Percentiles rank a stretch among this genome's conserved stretches.
These are phyloP conservation scores for Torrubiella hemipterigena DNA, from an alignment of 2,329 filamentous ascomycete species.

Conservation along the genomic window DNA sequence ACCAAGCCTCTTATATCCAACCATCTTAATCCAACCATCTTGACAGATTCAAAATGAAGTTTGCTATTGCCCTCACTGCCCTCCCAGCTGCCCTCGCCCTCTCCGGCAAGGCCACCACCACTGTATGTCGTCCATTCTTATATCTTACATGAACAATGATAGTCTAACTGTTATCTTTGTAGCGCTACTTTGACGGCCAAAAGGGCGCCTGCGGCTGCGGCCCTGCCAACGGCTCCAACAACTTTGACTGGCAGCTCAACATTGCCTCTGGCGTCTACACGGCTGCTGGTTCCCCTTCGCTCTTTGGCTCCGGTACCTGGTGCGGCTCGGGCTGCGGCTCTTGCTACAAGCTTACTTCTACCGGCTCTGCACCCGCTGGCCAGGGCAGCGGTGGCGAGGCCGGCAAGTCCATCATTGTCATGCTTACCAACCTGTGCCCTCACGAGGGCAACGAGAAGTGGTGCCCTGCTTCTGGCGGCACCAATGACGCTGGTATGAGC, in stretches of 20 bases:
- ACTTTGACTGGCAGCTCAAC: neutral
- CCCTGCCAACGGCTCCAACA: neutral
- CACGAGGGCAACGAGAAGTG: neutral
- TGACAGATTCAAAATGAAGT: slow-evolving; percentile 1
- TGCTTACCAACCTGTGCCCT: neutral
- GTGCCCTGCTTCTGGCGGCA: neutral
- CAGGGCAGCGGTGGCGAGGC: neutral
- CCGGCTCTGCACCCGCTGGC: neutral
- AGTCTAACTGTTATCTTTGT: neutral
- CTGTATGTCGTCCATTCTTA: neutral
- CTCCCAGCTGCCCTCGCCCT: neutral
- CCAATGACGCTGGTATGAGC: neutral
- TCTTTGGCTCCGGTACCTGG: neutral
- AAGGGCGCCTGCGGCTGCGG: neutral
- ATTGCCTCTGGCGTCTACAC: neutral
- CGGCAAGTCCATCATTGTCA: neutral
- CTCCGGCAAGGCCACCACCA: neutral
- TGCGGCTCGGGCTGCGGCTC: neutral
- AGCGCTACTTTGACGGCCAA: neutral
- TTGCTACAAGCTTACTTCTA: slow-evolving; percentile 1
- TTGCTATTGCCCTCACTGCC: neutral
- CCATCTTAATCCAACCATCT: too few species aligned
- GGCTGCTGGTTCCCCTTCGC: neutral
- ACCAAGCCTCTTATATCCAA: too few species aligned
- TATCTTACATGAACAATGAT: too few species aligned